Percentiles rank a stretch among this genome's conserved stretches.
Evolutionary conservation across 441 rosid genomes (phyloP).

Genomic region (Corymbia citriodora): DNA sequence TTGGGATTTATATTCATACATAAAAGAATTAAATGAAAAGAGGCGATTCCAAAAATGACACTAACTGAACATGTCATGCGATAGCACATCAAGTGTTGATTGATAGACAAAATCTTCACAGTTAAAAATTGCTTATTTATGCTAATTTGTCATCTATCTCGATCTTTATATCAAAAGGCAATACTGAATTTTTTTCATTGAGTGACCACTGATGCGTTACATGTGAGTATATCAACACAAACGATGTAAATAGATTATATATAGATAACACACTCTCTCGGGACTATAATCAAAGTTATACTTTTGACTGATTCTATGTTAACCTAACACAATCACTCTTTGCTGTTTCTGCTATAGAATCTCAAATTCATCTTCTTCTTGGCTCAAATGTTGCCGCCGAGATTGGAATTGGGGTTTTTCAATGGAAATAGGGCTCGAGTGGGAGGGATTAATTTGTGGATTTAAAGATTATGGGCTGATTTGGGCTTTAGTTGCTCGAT

Average conservation of each 20-base stretch:
- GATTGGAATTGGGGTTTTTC: background rate
- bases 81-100: too few species aligned
- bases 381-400: rapidly evolving
- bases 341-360: rapidly evolving
- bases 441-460: background rate
- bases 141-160: rapidly evolving
- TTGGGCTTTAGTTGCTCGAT: background rate
- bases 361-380: background rate
- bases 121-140: too few species aligned
- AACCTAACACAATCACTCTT: background rate
- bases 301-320: background rate
- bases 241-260: too few species aligned
- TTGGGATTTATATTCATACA: too few species aligned
- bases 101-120: background rate
- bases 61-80: too few species aligned
- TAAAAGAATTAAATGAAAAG: background rate
- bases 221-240: too few species aligned
- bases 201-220: rapidly evolving
- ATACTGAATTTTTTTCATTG: too few species aligned
- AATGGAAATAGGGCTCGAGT: background rate
- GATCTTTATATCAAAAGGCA: too few species aligned
- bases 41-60: too few species aligned
- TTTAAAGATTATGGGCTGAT: background rate
- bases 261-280: rapidly evolving
- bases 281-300: rapidly evolving